phyloP scores from a whole-genome alignment of 2,329 filamentous ascomycete genomes.

The Fusarium sulawesiense region DNA sequence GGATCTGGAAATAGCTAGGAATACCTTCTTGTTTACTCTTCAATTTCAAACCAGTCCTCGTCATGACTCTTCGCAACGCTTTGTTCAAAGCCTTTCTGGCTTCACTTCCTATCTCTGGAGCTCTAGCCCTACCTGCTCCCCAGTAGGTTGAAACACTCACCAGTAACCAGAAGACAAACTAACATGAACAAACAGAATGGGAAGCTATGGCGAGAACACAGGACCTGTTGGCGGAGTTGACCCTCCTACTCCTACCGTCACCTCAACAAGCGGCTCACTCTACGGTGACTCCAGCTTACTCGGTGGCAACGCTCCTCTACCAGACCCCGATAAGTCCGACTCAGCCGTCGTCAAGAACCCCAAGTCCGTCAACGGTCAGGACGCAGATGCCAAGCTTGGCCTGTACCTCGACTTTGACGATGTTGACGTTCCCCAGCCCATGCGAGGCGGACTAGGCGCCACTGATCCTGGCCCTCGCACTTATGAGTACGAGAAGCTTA shows the following conservation, averaged over 20 bases:
- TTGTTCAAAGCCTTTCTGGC: not conserved
- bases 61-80: not conserved
- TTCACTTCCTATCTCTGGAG: not conserved
- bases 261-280: slow-evolving; percentile 8
- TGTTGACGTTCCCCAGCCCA: slow-evolving; percentile 12
- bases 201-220: slow-evolving; percentile 23
- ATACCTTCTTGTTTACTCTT: not conserved
- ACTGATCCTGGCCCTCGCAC: slow-evolving; percentile 20
- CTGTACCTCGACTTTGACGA: slow-evolving; percentile 15
- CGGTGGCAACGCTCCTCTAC: slow-evolving; percentile 8
- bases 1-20: not conserved
- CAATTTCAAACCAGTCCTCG: not conserved
- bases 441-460: slow-evolving; percentile 7
- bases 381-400: slow-evolving; percentile 11
- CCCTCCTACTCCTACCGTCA: slow-evolving; percentile 18
- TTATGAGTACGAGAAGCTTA: slow-evolving; percentile 19
- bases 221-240: slow-evolving; percentile 11
- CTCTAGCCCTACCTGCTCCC: not conserved
- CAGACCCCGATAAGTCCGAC: slow-evolving; percentile 8
- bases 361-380: slow-evolving; percentile 11
- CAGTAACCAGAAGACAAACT: not conserved
- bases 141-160: not conserved
- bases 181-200: not conserved
- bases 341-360: slow-evolving; percentile 20
- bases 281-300: slow-evolving; percentile 14